Base-by-base conservation (phyloP, 495 filamentous ascomycete species). In the Penicillium parvum region DNA sequence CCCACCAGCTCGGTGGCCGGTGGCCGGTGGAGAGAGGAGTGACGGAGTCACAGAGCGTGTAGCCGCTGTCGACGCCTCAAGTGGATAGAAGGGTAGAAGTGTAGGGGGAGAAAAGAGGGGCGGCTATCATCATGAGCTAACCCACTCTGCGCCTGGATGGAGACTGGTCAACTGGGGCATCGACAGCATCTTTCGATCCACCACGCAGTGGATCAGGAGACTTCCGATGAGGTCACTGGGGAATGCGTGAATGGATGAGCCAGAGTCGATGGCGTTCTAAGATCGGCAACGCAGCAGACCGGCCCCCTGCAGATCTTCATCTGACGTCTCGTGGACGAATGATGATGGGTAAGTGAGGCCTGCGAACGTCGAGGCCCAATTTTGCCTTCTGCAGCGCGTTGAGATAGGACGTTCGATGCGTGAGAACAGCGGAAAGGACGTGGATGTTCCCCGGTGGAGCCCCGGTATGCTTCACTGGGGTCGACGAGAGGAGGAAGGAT, bases 181-280 rank as follows among this genome's bases (percentile, higher is more conserved):
- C 35, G 29, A 42, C 40, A 44, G 38, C 32, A 51, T 51, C 44
- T 50, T 16, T 47, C 21, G 55, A 17, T 50, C 49, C 55, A 53
- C 54, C 37, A 18, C 33, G 22, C 32, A 37, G 52, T 43, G 42
- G 53, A 33, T 45, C 40, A 51, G 17, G n/a, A 35, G 17, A 33
- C 17, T 44, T 37, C 50, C 49, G 43, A 63, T 68, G 64, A 65
- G 60, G 60, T 68, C 62, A 68, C 61, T 48, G 44, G 45, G 51
- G 49, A 60, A 60, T 60, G 53, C 30, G 18, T 8, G 17, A 40
- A 37, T 49, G 52, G 46, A 46, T 37, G 34, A 46, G 37, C 29
- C 19, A 29, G 28, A 30, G 32, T 7, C 21, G 27, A 30, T 37
- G 44, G 33, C 47, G 44, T 28, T 34, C 26, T 43, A 33, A 27